Base-by-base conservation (phyloP, 768 basidiomycete genomes). In the Tulasnella sp. region DNA sequence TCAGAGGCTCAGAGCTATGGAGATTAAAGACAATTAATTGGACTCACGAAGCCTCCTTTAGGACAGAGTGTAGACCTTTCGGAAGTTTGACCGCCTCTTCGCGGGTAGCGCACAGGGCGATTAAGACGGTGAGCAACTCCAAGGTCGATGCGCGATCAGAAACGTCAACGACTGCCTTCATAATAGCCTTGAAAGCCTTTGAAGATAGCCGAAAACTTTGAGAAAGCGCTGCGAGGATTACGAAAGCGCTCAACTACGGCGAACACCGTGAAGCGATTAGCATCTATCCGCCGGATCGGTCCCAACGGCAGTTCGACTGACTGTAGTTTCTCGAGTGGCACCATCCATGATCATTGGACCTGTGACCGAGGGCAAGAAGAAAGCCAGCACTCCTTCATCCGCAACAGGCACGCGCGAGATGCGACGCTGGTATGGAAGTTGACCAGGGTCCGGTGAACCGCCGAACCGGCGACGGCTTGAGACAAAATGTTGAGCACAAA, bases 381-480 rank as follows among this genome's bases (percentile, higher is more conserved):
- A 85, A 0, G 88, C 89, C 16, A 89, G 79, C 0, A 85, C 83
- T 19, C 88, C 89, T 77, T 91, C 90, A 75, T 90, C 87, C 37
- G 91, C 77, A 4, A 78, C 75, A 70, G 88, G 84, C 39, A 79
- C 81, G 59, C 84, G 81, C 41, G 87, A 85, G 42, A 99, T 83
- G 94, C 80, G 0, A 86, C 86, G 7, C 90, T 89, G 7, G 90
- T 86, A 79, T 93, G 92, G 81, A 98, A 98, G 0, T 88, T 88
- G 59, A 94, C 79, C 17, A 98, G 80, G 0, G 90, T 86, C 41
- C 88, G 88, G 78, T 96, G 88, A 66, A 74, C 79, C 76, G 87
- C 86, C 69, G 89, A 72, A 0, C 88, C 84, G 22, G 77, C 77
- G 41, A 78, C 71, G 11, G 80, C 78, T 11, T 75, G 74, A 0